Percentiles rank a stretch among this genome's conserved stretches.
These are phyloP conservation scores for Scopulariopsis brevicaulis DNA, from an alignment of 2,329 filamentous ascomycete species.

Conservation along the genomic window DNA sequence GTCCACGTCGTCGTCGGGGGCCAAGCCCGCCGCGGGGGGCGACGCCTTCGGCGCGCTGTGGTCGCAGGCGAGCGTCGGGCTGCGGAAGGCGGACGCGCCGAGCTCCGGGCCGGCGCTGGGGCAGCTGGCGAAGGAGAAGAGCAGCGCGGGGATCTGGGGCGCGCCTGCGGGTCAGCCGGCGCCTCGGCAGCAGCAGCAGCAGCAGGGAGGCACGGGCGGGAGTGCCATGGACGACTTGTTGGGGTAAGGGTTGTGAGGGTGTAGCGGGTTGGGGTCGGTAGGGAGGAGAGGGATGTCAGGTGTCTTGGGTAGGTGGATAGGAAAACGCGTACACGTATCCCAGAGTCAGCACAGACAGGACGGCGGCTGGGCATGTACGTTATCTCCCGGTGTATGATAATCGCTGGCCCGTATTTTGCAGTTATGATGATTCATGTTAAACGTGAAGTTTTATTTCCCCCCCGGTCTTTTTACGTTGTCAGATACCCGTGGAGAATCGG, in stretches of 20 bases:
- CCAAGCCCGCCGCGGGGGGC: slow-evolving; percentile 47
- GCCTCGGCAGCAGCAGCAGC: slow-evolving; percentile 9
- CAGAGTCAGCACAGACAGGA: not conserved
- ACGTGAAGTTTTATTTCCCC: too few relatives aligned
- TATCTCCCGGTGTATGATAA: not conserved
- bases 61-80: slow-evolving; percentile 59
- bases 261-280: not conserved
- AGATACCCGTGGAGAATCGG: too few relatives aligned
- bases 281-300: not conserved
- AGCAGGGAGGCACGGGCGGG: slow-evolving; percentile 12
- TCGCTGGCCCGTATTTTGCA: not conserved
- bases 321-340: not conserved
- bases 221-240: slow-evolving; percentile 37
- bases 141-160: slow-evolving; percentile 88
- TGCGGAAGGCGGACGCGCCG: slow-evolving; percentile 60
- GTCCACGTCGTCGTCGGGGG: slow-evolving; percentile 28
- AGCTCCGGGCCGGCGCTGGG: slow-evolving; percentile 67
- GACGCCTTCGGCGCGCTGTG: slow-evolving; percentile 90
- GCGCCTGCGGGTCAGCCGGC: slow-evolving; percentile 35
- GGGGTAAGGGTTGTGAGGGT: slow-evolving; percentile 18
- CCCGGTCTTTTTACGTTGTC: too few relatives aligned
- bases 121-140: slow-evolving; percentile 96
- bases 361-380: not conserved
- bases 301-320: not conserved
- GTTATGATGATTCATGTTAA: too few relatives aligned